phyloP scores from a whole-genome alignment of 257 asterid species.

The Gynochthodes officinalis region DNA sequence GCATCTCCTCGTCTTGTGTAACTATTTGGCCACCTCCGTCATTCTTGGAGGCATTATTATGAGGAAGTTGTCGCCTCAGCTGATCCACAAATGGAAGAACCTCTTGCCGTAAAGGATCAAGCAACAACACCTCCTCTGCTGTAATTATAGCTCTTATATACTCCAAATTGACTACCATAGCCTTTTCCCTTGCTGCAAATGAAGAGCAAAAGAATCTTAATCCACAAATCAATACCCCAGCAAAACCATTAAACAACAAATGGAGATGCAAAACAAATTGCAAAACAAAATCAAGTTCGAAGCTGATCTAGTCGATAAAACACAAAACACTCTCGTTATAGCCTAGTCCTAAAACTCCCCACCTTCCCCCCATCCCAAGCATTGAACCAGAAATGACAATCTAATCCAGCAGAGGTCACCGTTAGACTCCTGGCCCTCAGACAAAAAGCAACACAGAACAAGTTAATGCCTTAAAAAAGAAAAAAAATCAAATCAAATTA shows the following conservation, averaged over 20 bases:
- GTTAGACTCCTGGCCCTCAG: too few relatives aligned
- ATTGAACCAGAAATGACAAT: background rate
- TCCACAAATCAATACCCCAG: background rate
- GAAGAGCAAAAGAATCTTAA: background rate
- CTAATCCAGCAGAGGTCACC: too few relatives aligned
- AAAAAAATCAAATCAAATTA: too few relatives aligned
- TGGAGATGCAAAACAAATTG: background rate
- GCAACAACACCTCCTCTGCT: constrained; percentile 91
- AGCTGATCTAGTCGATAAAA: background rate
- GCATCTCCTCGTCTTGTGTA: constrained; percentile 47
- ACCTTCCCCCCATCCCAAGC: too few relatives aligned
- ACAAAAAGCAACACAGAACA: background rate
- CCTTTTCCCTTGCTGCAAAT: constrained; percentile 90
- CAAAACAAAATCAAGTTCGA: background rate
- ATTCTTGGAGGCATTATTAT: constrained; percentile 33
- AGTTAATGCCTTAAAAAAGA: background rate
- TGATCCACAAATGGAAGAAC: constrained; percentile 97
- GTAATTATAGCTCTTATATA: constrained; percentile 87
- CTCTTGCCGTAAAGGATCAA: constrained; percentile 92
- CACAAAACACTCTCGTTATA: too few relatives aligned
- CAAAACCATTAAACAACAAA: background rate
- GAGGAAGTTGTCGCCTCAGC: constrained; percentile 78
- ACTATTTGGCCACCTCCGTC: constrained; percentile 31
- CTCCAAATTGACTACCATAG: constrained; percentile 96
- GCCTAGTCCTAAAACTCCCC: background rate